phyloP scores from a whole-genome alignment of 495 filamentous ascomycete species.

The Gamarada debralockiae region DNA sequence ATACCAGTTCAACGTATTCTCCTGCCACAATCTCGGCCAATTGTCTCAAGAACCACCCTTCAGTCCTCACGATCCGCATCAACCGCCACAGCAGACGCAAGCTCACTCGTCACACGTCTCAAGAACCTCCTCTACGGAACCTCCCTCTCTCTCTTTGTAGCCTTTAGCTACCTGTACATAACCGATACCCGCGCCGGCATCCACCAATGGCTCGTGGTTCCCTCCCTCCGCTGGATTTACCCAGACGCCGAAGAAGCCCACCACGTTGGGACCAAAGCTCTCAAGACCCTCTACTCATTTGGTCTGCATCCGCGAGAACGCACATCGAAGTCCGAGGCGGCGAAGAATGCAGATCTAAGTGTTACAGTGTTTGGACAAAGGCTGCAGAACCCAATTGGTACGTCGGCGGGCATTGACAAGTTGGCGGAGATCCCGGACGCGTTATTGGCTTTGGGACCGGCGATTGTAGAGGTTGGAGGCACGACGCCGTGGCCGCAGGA shows the following conservation, averaged over 20 bases:
- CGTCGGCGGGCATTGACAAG: slow-evolving; percentile 93
- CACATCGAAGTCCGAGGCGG: slow-evolving; percentile 11
- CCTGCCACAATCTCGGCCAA: slow-evolving; percentile 14
- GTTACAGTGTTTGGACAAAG: slow-evolving; percentile 71
- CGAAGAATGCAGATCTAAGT: slow-evolving; percentile 25
- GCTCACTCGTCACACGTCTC: slow-evolving; percentile 32
- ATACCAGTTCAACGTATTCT: slow-evolving; percentile 1
- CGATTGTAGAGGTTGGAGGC: slow-evolving; percentile 87
- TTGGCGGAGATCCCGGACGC: slow-evolving; percentile 80
- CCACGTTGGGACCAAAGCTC: slow-evolving; percentile 60
- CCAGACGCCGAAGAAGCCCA: slow-evolving; percentile 92
- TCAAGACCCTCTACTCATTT: slow-evolving; percentile 66
- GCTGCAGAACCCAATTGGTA: slow-evolving; percentile 82
- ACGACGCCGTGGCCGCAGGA: slow-evolving; percentile 79
- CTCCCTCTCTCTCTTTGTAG: slow-evolving; percentile 43
- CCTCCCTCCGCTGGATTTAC: slow-evolving; percentile 63
- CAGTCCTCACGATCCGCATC: slow-evolving; percentile 27
- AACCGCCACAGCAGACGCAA: slow-evolving; percentile 29
- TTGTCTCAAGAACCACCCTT: slow-evolving; percentile 1
- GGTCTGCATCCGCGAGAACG: slow-evolving; percentile 76
- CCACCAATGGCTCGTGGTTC: slow-evolving; percentile 78
- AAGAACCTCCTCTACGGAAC: slow-evolving; percentile 53
- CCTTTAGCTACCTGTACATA: slow-evolving; percentile 66
- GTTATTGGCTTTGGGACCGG: slow-evolving; percentile 76
- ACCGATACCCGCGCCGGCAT: slow-evolving; percentile 88